Conservation (phyloP, 768 basidiomycete genomes). For the Mycena rosella region DNA sequence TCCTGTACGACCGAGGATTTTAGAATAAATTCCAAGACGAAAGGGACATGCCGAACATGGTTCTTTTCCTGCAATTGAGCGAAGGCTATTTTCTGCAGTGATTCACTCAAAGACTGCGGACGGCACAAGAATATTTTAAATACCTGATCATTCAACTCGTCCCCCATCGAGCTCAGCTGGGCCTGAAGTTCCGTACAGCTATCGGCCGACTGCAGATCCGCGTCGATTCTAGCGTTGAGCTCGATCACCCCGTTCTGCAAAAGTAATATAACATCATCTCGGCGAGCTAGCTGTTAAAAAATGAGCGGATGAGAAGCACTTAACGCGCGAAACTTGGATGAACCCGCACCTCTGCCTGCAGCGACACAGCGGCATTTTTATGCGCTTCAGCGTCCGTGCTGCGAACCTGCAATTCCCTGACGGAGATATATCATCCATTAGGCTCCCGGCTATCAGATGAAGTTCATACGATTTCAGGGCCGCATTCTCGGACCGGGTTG, state of each 20-base stretch:
- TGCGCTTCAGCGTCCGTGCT: slow-evolving; percentile 3
- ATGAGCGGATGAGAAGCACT: not conserved
- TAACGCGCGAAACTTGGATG: not conserved
- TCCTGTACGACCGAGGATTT: slow-evolving; percentile 1
- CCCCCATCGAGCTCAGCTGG: not conserved
- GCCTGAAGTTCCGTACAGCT: no score
- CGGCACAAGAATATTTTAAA: not conserved
- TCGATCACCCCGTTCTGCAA: not conserved
- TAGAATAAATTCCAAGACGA: not conserved
- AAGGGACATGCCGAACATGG: not conserved
- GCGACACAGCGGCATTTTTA: not conserved
- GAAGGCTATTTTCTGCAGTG: not conserved
- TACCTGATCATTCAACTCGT: slow-evolving; percentile 3
- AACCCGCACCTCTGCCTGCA: slow-evolving; percentile 6
- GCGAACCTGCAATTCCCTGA: not conserved
- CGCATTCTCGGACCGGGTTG: not conserved
- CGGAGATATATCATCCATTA: not conserved
- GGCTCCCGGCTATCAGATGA: not conserved
- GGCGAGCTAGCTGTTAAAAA: not conserved
- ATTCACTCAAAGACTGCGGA: not conserved
- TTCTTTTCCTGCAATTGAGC: slow-evolving; percentile 5
- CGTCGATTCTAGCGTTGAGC: not conserved
- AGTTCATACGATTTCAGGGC: slow-evolving; percentile 8
- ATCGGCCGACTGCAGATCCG: no score
- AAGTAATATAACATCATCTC: not conserved